Conservation (phyloP, 1,284 basidiomycete genomes). For the Cryptococcus neoformans region DNA sequence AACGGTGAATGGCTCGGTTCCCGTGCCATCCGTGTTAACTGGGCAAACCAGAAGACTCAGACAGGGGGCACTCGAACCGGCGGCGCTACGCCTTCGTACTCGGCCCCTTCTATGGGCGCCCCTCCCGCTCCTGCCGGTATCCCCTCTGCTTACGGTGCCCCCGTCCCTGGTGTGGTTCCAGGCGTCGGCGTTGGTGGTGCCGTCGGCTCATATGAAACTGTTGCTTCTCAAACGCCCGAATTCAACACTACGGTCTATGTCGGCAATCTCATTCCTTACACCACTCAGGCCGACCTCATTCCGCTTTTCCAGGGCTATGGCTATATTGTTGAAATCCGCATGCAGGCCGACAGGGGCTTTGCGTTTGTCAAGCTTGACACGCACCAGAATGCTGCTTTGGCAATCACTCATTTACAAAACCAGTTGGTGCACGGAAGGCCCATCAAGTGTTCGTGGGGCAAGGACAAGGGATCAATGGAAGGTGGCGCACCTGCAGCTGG, state of each 20-base stretch:
- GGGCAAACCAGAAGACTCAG: conserved; percentile 97
- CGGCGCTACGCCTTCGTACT: conserved; percentile 7
- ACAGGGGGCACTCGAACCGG: conserved; percentile 40
- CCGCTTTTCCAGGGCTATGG: conserved; percentile 92
- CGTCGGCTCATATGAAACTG: conserved; percentile 78
- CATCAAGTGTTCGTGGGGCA: conserved; percentile 98
- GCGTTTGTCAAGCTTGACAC: conserved; percentile 98
- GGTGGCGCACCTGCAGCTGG: conserved; percentile 13
- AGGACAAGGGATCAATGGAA: conserved; percentile 60
- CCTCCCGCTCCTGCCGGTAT: conserved; percentile 8
- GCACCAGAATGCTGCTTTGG: conserved; percentile 95
- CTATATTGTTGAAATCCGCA: conserved; percentile 94
- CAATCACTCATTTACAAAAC: conserved; percentile 91
- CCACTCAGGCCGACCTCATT: conserved; percentile 91
- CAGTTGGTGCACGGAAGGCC: conserved; percentile 93
- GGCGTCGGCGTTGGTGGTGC: conserved; percentile 53
- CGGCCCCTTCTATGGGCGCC: conserved; percentile 1
- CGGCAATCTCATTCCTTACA: conserved; percentile 94
- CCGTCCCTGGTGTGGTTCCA: conserved; percentile 5
- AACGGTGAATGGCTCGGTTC: conserved; percentile 99
- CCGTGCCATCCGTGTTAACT: conserved; percentile 97
- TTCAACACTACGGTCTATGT: conserved; percentile 97
- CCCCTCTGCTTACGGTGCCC: conserved; percentile 4
- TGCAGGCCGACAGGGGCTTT: conserved; percentile 97
- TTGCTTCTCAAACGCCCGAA: conserved; percentile 82